Conservation (phyloP, 805 yeast genomes). For the Saturnispora dispora region DNA sequence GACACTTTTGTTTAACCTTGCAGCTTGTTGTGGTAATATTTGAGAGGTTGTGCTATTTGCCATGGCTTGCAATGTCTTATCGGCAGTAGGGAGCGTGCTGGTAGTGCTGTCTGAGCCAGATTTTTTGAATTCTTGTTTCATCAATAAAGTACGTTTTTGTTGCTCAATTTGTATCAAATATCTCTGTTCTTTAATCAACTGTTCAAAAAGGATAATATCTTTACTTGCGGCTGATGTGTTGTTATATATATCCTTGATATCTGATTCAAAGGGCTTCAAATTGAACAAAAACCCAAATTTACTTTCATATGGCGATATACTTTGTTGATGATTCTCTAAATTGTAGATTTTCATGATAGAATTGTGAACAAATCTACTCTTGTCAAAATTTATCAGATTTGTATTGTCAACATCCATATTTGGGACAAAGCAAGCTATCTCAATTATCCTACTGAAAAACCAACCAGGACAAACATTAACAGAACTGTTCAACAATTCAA, state of each 20-base stretch:
- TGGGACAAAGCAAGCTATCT: slow-evolving; percentile 68
- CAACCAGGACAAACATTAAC: slow-evolving; percentile 86
- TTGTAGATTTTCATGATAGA: slow-evolving; percentile 46
- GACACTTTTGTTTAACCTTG: not conserved
- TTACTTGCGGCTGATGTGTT: slow-evolving; percentile 23
- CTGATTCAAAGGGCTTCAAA: slow-evolving; percentile 37
- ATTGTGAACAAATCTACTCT: slow-evolving; percentile 60
- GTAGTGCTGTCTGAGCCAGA: not conserved
- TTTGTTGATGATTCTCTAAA: slow-evolving; percentile 27
- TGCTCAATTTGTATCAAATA: slow-evolving; percentile 46
- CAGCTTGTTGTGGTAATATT: not conserved
- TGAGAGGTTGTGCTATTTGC: not conserved
- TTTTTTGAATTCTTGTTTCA: not conserved
- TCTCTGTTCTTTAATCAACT: slow-evolving; percentile 39
- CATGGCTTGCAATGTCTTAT: not conserved
- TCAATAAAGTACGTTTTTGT: not conserved
- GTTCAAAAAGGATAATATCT: slow-evolving; percentile 33
- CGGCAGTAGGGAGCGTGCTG: not conserved
- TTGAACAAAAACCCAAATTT: slow-evolving; percentile 47
- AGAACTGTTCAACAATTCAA: slow-evolving; percentile 11
- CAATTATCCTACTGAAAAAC: slow-evolving; percentile 73
- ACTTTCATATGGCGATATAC: slow-evolving; percentile 22
- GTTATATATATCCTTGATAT: slow-evolving; percentile 29
- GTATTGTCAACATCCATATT: slow-evolving; percentile 62
- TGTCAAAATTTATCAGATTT: slow-evolving; percentile 73